Conservation (phyloP, 306 rosid genomes). For the Rosa multiflora region DNA sequence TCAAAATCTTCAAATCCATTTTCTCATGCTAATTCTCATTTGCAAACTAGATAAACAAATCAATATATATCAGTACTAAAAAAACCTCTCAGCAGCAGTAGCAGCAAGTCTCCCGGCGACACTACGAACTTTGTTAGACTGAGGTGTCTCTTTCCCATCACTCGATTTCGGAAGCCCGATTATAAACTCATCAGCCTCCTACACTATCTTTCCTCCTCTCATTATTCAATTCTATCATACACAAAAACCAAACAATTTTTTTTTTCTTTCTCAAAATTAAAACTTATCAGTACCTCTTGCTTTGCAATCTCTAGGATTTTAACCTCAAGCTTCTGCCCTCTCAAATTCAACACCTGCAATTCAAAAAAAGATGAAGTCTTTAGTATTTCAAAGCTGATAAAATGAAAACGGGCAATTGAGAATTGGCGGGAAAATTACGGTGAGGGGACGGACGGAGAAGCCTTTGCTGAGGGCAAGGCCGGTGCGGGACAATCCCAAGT, state of each 20-base stretch:
- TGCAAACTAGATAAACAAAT: neutral
- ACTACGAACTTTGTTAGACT: constrained; percentile 79
- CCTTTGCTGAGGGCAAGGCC: constrained; percentile 94
- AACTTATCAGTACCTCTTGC: constrained; percentile 39
- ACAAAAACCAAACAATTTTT: neutral
- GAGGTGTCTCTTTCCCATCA: constrained; percentile 82
- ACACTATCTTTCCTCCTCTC: constrained; percentile 21
- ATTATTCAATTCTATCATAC: neutral
- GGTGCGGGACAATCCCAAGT: constrained; percentile 79
- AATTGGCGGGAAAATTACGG: constrained; percentile 36
- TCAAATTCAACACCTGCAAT: constrained; percentile 73
- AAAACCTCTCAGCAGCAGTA: constrained; percentile 77
- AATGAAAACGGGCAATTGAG: neutral
- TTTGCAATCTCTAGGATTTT: constrained; percentile 70
- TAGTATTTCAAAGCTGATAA: neutral
- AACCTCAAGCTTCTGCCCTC: constrained; percentile 82
- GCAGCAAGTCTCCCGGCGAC: constrained; percentile 79
- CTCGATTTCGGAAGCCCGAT: constrained; percentile 81
- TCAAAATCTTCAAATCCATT: neutral
- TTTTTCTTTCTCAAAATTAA: neutral
- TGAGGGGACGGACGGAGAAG: constrained; percentile 68
- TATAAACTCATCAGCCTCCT: constrained; percentile 93
- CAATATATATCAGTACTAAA: neutral
- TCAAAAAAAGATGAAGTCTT: neutral
- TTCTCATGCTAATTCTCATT: neutral